These are phyloP conservation scores for Phytophthora sojae DNA, from an alignment of 352 stramenopile species.

Conservation along the genomic window DNA sequence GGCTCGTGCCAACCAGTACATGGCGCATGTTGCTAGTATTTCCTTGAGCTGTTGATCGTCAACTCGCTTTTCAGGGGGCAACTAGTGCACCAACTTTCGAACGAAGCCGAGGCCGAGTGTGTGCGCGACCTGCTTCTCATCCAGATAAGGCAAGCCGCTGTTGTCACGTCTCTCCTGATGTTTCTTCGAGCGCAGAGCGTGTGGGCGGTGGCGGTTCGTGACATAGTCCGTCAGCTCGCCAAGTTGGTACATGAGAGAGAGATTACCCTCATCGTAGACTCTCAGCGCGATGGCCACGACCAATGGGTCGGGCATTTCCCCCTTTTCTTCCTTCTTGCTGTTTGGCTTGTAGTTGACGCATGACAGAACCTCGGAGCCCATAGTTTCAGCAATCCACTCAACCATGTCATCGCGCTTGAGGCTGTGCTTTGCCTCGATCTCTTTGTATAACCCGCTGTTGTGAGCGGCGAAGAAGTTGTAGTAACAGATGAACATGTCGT, in stretches of 20 bases:
- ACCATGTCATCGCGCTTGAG: not conserved
- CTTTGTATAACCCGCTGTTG: not conserved
- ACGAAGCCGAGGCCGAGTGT: slow-evolving; percentile 8
- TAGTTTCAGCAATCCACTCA: not conserved
- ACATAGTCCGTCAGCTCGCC: not conserved
- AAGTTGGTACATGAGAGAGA: not conserved
- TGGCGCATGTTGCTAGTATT: slow-evolving; percentile 8
- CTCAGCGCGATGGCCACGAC: not conserved
- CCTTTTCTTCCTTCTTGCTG: not conserved
- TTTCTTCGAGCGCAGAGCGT: not conserved
- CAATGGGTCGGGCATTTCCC: not conserved
- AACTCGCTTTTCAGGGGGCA: slow-evolving; percentile 16
- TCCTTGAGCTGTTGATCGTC: slow-evolving; percentile 1
- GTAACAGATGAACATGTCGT: not conserved
- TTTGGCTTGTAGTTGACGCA: not conserved
- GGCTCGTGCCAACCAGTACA: not conserved
- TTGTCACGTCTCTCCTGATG: not conserved
- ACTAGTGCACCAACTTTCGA: slow-evolving; percentile 2
- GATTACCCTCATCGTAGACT: not conserved
- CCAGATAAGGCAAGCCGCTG: not conserved
- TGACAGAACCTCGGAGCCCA: not conserved
- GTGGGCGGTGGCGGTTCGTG: not conserved
- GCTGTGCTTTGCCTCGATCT: not conserved
- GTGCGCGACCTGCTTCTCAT: slow-evolving; percentile 3
- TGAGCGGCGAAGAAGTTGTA: not conserved